Percentiles rank a stretch among this genome's conserved stretches.
Evolutionary conservation across 2,329 filamentous ascomycete genomes (phyloP).

Genomic region (Monosporascus ibericus): DNA sequence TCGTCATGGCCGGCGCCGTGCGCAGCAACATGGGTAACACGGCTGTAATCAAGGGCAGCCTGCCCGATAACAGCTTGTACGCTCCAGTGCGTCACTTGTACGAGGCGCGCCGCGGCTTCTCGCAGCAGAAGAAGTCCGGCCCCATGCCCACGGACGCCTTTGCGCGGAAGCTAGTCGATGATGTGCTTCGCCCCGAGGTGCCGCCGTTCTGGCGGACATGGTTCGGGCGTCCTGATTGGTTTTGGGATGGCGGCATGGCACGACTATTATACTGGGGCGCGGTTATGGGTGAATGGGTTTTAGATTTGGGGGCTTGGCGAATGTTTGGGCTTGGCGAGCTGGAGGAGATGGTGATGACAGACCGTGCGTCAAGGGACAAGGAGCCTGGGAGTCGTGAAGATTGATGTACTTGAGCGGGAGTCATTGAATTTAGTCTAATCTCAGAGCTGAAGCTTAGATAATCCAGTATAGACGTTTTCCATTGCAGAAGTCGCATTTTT

Average conservation of each 20-base stretch:
- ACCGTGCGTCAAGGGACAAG: neutral
- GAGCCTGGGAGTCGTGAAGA: too few relatives aligned
- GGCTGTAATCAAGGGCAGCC: constrained; percentile 21
- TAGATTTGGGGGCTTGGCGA: constrained; percentile 12
- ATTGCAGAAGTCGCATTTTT: too few relatives aligned
- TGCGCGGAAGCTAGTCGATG: constrained; percentile 32
- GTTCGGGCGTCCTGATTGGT: constrained; percentile 30
- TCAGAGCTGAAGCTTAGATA: too few relatives aligned
- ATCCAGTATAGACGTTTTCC: too few relatives aligned
- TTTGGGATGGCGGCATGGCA: constrained; percentile 27
- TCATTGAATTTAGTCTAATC: too few relatives aligned
- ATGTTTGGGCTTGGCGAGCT: neutral
- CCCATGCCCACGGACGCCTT: constrained; percentile 33
- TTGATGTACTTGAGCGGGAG: too few relatives aligned
- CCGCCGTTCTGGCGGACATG: constrained; percentile 21
- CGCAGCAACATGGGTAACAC: constrained; percentile 36
- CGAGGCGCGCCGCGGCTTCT: constrained; percentile 34
- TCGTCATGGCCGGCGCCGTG: constrained; percentile 45
- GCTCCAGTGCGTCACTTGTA: constrained; percentile 36
- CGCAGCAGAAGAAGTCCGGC: constrained; percentile 33
- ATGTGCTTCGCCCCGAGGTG: constrained; percentile 28
- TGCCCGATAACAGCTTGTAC: constrained; percentile 39
- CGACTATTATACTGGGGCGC: constrained; percentile 13
- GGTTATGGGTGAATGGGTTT: constrained; percentile 25
- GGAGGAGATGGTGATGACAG: neutral